These are phyloP conservation scores for Grosmannia serpens DNA, from an alignment of 2,329 filamentous ascomycete species.

Conservation along the genomic window DNA sequence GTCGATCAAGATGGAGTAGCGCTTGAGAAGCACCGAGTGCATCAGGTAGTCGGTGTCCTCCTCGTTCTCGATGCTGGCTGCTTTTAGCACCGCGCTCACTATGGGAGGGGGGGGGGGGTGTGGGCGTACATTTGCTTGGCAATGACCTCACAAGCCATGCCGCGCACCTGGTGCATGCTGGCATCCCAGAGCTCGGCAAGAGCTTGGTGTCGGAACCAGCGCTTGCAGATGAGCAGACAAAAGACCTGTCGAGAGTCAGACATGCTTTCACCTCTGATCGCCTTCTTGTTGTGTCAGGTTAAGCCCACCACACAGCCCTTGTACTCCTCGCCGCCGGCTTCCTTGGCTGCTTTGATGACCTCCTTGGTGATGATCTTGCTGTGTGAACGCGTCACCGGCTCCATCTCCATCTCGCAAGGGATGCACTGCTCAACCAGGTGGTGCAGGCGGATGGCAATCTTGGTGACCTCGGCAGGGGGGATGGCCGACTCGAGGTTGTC, in stretches of 20 bases:
- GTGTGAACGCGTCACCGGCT: conserved; percentile 64
- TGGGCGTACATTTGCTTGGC: conserved; percentile 56
- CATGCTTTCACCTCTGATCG: background rate
- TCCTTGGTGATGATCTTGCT: conserved; percentile 71
- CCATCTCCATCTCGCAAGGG: conserved; percentile 77
- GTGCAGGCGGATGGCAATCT: conserved; percentile 78
- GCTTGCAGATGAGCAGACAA: conserved; percentile 60
- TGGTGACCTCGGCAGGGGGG: conserved; percentile 71
- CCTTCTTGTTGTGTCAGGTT: background rate
- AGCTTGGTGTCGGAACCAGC: conserved; percentile 71
- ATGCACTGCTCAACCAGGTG: conserved; percentile 84
- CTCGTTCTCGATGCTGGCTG: conserved; percentile 65
- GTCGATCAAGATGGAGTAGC: conserved; percentile 72
- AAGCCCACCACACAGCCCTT: conserved; percentile 55
- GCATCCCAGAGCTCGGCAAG: conserved; percentile 82
- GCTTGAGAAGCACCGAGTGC: conserved; percentile 70
- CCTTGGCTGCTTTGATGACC: conserved; percentile 69
- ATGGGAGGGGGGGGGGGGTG: background rate
- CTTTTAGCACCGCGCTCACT: background rate
- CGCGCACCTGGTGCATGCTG: conserved; percentile 67
- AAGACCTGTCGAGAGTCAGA: conserved; percentile 37
- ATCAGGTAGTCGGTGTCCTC: conserved; percentile 69
- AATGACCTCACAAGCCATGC: conserved; percentile 78
- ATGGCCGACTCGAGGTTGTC: conserved; percentile 54
- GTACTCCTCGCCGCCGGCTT: conserved; percentile 68